Conservation (phyloP, 2,329 filamentous ascomycete species). For the Cytospora schulzeri region DNA sequence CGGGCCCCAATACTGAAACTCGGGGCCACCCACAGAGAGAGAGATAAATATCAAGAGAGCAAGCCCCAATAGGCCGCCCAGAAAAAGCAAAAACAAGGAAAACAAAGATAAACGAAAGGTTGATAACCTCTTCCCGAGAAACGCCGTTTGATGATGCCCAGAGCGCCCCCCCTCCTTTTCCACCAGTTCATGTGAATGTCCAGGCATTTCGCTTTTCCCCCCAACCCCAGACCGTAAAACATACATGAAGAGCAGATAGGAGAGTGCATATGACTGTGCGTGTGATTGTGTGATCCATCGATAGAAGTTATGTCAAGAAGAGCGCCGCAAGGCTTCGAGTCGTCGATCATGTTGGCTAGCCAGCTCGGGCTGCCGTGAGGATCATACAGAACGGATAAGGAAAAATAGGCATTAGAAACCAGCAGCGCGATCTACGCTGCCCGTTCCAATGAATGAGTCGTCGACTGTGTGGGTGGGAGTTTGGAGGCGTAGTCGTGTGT, state of each 20-base stretch:
- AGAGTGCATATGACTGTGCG: not conserved
- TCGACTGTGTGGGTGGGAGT: not conserved
- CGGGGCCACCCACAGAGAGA: not conserved
- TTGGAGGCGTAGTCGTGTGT: not conserved
- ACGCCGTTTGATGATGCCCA: not conserved
- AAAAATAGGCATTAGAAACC: not conserved
- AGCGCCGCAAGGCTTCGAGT: not conserved
- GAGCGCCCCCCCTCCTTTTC: not conserved
- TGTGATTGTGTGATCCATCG: not conserved
- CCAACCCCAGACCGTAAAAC: not conserved
- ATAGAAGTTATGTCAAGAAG: not conserved
- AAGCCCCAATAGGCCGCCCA: not conserved
- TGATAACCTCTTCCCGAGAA: not conserved
- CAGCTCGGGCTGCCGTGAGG: not conserved
- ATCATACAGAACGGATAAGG: not conserved
- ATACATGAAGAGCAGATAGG: not conserved
- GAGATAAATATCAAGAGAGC: not conserved
- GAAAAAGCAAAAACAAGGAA: not conserved
- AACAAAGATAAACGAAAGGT: not conserved
- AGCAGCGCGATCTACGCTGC: not conserved
- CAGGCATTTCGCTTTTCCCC: not conserved
- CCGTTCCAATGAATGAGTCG: not conserved
- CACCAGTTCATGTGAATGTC: not conserved
- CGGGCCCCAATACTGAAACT: not conserved
- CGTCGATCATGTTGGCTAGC: not conserved